Evolutionary conservation across 2,329 filamentous ascomycete genomes (phyloP).

Genomic region (Colletotrichum tofieldiae): DNA sequence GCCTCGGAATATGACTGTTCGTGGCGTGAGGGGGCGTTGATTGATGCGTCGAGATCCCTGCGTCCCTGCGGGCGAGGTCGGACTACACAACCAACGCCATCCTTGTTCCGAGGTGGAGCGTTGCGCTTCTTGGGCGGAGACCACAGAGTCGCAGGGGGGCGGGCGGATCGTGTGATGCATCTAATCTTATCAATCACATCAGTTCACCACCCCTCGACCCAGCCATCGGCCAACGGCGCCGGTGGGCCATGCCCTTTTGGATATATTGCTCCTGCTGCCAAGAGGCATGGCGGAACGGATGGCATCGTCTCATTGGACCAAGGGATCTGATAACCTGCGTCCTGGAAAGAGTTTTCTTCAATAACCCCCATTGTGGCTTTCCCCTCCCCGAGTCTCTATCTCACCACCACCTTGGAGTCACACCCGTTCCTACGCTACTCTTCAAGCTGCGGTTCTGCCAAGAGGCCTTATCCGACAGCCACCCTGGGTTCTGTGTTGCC

Average conservation of each 20-base stretch:
- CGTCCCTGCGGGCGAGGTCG: conserved; percentile 25
- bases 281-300: conserved; percentile 18
- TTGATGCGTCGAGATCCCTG: conserved; percentile 7
- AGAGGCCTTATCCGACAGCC: conserved; percentile 23
- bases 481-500: not conserved
- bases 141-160: too few relatives aligned
- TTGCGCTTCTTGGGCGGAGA: not conserved
- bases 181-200: conserved; percentile 43
- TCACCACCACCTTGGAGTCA: not conserved
- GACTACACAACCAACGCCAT: not conserved
- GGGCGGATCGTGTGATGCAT: conserved; percentile 33
- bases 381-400: conserved; percentile 15
- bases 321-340: conserved; percentile 34
- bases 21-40: conserved; percentile 33
- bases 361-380: not conserved
- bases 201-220: conserved; percentile 16
- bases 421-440: conserved; percentile 7
- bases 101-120: not conserved
- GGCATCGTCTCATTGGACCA: conserved; percentile 13
- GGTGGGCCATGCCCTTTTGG: conserved; percentile 19
- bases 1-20: conserved; percentile 30
- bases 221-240: conserved; percentile 14
- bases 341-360: conserved; percentile 16
- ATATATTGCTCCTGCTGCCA: conserved; percentile 30
- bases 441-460: conserved; percentile 17